Conservation (phyloP, 106 monocot species). For the Dendrobium officinale region DNA sequence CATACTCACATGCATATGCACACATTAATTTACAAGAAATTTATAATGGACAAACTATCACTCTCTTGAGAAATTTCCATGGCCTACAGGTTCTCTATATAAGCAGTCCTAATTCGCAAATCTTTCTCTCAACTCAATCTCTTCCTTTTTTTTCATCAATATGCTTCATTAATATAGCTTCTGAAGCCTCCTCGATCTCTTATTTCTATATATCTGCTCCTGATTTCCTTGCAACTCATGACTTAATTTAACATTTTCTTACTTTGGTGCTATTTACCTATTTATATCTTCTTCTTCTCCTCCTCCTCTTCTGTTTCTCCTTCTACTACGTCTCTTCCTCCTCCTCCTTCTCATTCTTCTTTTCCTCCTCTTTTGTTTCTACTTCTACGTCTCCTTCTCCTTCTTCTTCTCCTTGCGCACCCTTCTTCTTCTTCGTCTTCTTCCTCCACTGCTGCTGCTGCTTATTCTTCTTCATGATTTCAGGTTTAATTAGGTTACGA, state of each 20-base stretch:
- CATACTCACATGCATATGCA: not conserved
- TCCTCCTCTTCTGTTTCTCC: not conserved
- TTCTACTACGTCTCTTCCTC: not conserved
- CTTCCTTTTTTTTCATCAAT: no score
- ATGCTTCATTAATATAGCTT: no score
- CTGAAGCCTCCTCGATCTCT: no score
- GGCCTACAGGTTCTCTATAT: no score
- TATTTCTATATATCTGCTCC: no score
- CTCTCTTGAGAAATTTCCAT: no score
- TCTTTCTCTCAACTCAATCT: no score
- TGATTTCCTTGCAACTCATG: no score
- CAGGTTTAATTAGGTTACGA: not conserved
- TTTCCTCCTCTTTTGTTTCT: not conserved
- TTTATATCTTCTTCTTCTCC: not conserved
- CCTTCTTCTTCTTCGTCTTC: not conserved
- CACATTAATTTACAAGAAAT: not conserved
- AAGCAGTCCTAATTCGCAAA: no score
- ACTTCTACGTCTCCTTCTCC: not conserved
- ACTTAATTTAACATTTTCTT: no score
- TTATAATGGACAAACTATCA: not conserved
- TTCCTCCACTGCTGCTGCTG: not conserved
- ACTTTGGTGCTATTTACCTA: no score
- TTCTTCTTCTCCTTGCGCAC: not conserved
- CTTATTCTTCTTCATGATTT: not conserved
- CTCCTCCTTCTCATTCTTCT: not conserved